These are phyloP conservation scores for Panicum hallii DNA, from an alignment of 202 grass and related monocot genomes.

Conservation along the genomic window DNA sequence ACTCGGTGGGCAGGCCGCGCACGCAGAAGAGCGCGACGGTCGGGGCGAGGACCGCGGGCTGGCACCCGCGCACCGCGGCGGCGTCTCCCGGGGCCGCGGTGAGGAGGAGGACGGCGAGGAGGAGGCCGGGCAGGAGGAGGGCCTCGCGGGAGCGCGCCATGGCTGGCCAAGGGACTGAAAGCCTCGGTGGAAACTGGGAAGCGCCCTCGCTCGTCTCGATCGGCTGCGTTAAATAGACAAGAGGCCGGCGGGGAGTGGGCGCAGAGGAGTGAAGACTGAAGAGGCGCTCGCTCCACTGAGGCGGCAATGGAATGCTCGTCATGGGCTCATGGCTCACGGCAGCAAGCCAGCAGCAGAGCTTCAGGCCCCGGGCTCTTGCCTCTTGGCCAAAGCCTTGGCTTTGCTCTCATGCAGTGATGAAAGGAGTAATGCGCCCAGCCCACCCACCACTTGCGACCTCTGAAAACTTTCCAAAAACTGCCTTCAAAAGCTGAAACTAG, in stretches of 20 bases:
- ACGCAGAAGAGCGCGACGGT: not conserved
- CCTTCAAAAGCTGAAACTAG: too few species aligned
- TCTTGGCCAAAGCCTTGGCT: too few species aligned
- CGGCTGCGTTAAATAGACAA: not conserved
- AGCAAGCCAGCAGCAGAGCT: too few species aligned
- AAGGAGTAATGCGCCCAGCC: not conserved
- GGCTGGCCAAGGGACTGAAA: not conserved
- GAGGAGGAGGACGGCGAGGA: not conserved
- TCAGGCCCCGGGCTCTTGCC: too few species aligned
- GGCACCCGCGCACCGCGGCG: not conserved
- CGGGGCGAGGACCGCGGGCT: not conserved
- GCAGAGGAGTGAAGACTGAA: too few species aligned
- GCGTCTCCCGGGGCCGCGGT: not conserved
- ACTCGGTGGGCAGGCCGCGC: not conserved
- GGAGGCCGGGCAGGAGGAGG: not conserved
- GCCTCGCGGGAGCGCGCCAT: not conserved
- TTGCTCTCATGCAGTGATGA: too few species aligned
- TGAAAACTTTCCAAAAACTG: not conserved
- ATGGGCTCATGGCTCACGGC: not conserved
- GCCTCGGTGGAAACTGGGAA: too few species aligned
- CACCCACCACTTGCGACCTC: not conserved
- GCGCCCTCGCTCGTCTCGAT: not conserved
- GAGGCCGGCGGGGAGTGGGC: not conserved
- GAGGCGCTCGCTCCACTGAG: too few species aligned
- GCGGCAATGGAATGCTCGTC: not conserved